These are phyloP conservation scores for Elaeis guineensis DNA, from an alignment of 176 grass and related monocot species.

Conservation along the genomic window DNA sequence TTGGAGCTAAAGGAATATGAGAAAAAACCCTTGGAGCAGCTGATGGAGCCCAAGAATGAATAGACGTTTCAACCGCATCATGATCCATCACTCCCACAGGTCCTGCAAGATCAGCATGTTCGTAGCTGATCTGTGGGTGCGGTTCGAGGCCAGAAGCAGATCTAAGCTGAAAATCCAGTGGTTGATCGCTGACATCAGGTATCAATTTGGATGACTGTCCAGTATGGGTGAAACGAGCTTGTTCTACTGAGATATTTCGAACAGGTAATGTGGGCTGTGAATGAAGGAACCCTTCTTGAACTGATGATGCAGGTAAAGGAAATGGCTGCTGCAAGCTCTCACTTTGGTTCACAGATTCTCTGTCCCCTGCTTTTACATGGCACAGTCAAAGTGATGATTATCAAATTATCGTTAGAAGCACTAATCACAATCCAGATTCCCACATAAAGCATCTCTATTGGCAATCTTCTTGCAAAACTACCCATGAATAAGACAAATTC, in stretches of 20 bases:
- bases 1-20: constrained; percentile 34
- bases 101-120: constrained; percentile 24
- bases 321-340: constrained; percentile 33
- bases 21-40: constrained; percentile 40
- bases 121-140: constrained; percentile 35
- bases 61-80: constrained; percentile 33
- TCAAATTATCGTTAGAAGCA: constrained; percentile 1
- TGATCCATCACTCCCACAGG: constrained; percentile 30
- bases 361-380: constrained; percentile 35
- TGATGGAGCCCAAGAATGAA: constrained; percentile 61
- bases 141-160: constrained; percentile 39
- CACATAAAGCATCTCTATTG: background rate
- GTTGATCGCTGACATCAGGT: constrained; percentile 50
- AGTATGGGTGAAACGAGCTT: constrained; percentile 22
- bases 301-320: constrained; percentile 28
- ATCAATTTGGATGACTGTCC: constrained; percentile 21
- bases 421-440: background rate
- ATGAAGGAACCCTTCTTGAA: constrained; percentile 57
- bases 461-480: too few relatives aligned
- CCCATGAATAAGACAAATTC: too few relatives aligned
- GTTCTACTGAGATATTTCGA: constrained; percentile 16
- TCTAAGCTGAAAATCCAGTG: constrained; percentile 49
- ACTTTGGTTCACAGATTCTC: constrained; percentile 37
- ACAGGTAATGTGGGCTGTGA: constrained; percentile 24
- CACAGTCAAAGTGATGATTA: constrained; percentile 20